Conservation (phyloP, 345 rosid species). For the Eutrema yunnanense region DNA sequence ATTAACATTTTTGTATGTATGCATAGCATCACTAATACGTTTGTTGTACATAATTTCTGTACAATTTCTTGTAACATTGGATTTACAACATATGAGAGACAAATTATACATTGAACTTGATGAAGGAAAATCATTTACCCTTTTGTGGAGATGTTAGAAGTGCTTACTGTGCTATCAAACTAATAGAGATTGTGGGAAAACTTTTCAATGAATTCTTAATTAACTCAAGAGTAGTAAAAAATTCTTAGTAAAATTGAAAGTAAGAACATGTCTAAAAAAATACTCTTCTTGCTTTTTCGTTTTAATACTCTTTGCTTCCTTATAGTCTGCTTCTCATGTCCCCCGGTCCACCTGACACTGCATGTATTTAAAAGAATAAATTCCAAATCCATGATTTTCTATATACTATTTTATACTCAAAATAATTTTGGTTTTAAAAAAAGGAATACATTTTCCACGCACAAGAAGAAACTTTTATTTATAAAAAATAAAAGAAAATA, state of each 20-base stretch:
- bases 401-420: not conserved
- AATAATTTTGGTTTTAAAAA: not conserved
- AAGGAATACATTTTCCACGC: not conserved
- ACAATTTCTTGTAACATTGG: not conserved
- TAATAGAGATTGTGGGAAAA: not conserved
- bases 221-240: not conserved
- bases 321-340: slow-evolving; percentile 18
- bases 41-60: not conserved
- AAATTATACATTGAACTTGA: not conserved
- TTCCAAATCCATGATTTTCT: slow-evolving; percentile 12
- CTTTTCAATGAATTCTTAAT: not conserved
- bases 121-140: not conserved
- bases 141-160: not conserved
- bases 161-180: not conserved
- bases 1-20: not conserved
- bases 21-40: not conserved
- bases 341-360: slow-evolving; percentile 30
- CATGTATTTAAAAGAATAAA: slow-evolving; percentile 13
- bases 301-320: slow-evolving; percentile 3
- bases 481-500: not conserved
- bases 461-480: slow-evolving; percentile 4
- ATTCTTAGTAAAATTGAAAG: not conserved
- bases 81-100: not conserved
- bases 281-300: not conserved
- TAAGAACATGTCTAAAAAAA: not conserved